Base-by-base conservation (phyloP, 805 yeast genomes). In the Pichia ethanolica region DNA sequence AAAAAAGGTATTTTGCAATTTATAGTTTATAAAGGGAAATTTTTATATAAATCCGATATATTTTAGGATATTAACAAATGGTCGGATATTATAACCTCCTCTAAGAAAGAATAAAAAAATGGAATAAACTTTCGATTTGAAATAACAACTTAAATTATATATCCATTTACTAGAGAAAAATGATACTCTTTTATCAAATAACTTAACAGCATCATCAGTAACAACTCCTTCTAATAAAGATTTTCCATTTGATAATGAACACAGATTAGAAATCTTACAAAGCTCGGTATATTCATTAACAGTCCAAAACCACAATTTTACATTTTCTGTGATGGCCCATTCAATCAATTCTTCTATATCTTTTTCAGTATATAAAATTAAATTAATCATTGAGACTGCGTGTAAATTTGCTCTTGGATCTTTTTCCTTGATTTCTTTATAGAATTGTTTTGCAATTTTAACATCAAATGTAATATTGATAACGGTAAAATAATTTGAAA, bases 241-340 rank as follows among this genome's bases (percentile, higher is more conserved):
- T 1, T 52, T 45, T 36, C 50, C 55, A 25, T 39, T 25, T 5
- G 48, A 20, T 8, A 45, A 35, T 7, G 33, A 20, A 44, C 56
- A 59, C 8, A 41, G 30, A 4, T 56, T 41, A 1, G 54, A 30
- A 5, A 60, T 59, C 13, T 50, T 45, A 11, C 51, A 42, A 9
- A 65, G 44, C 30, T 62, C 67, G 14, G 52, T 41, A 9, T 53
- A 48, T 27, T 54, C 45, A 52, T 68, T 69, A 28, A 67, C 59
- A 11, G 72, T 69, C 72, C 72, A 69, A 45, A 67, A 55, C 68
- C 69, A 69, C 13, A 68, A 50, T 37, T 58, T 56, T 4, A 66
- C 11, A 13, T 58, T 41, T n/a, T 61, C 48, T 8, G 52, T 42
- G 13, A 45, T 33, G 27, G 58, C 53, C 46, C 56, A 60, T 2